Percentiles rank a stretch among this genome's conserved stretches.
Evolutionary conservation across 1,284 basidiomycete genomes (phyloP).

Genomic region (Boletellus deceptivus): DNA sequence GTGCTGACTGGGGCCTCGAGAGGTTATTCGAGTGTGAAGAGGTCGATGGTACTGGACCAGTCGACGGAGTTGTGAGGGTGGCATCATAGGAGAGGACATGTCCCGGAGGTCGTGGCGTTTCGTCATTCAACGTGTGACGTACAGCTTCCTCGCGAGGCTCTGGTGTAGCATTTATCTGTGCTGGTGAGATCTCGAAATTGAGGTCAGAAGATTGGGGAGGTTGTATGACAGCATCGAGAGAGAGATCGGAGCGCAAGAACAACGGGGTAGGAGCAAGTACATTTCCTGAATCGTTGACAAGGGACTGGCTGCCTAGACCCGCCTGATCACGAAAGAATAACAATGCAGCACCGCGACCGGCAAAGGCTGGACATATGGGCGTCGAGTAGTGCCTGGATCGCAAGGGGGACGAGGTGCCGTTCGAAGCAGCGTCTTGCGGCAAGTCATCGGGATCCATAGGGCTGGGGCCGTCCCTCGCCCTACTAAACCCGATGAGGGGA

Average conservation of each 20-base stretch:
- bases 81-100: constrained; percentile 4
- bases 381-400: constrained; percentile 24
- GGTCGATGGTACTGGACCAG: constrained; percentile 1
- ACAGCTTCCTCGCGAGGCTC: constrained; percentile 6
- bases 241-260: constrained; percentile 8
- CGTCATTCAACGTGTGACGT: constrained; percentile 10
- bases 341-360: constrained; percentile 9
- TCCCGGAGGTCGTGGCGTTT: constrained; percentile 15
- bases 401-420: constrained; percentile 21
- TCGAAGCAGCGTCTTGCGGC: constrained; percentile 31
- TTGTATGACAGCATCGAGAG: constrained; percentile 8
- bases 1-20: not conserved
- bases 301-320: not conserved
- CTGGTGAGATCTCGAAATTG: constrained; percentile 1
- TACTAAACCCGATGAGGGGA: constrained; percentile 36
- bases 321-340: constrained; percentile 12
- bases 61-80: constrained; percentile 3
- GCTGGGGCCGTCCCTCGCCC: constrained; percentile 28
- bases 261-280: constrained; percentile 16
- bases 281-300: constrained; percentile 1
- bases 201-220: constrained; percentile 4
- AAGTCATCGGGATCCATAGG: constrained; percentile 33
- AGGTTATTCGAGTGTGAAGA: not conserved
- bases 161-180: constrained; percentile 2
- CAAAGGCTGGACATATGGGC: constrained; percentile 13